Base-by-base conservation (phyloP, 768 basidiomycete genomes). In the Lyophyllum atratum region DNA sequence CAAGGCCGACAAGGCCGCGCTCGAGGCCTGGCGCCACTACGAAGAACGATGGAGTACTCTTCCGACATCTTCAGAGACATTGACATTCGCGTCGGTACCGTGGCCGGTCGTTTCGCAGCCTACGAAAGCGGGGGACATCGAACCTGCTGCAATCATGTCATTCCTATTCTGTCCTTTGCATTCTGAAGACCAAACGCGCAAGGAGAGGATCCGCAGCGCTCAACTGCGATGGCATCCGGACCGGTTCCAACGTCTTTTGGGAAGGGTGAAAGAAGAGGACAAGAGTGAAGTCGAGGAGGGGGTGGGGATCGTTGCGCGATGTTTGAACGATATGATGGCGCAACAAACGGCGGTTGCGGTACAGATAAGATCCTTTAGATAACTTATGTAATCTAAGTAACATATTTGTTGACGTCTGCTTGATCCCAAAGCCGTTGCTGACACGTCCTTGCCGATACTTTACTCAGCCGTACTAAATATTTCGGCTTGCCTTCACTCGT, bases 151-250 rank as follows among this genome's bases (percentile, higher is more conserved):
- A n/a, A 80, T 92, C 48, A 68, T 74, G 19, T 65, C 68, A 47
- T 90, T 93, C 68, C 72, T 93, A 44, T 70, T 90, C 39, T 88
- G 87, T 22, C 76, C 81, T n/a, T 59, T 74, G 15, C 89, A 92
- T 69, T 89, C 89, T 14, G 70, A 72, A 55, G 75, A 73, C 9
- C 78, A 82, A 59, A 74, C 85, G 34, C 78, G 76, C 59, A 89
- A 84, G 68, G 88, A 91, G 53, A 78, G 88, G 56, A 80, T 91
- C 57, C 81, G 84, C 45, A 76, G 70, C 25, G 89, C 87, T 0
- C 79, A 89, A 69, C 80, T 89, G 21, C 78, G 88, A 42, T 92
- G 90, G 90, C 91, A 93, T 66, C 92, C 91, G 3, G 91, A 93
- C 70, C 75, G 89, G 44, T 92, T 92, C 73, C 72, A 80, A 55